A percentile compares a stretch with the other conserved stretches of the same genome.
phyloP scores from a whole-genome alignment of 2,329 filamentous ascomycete species.

The Colletotrichum scovillei region DNA sequence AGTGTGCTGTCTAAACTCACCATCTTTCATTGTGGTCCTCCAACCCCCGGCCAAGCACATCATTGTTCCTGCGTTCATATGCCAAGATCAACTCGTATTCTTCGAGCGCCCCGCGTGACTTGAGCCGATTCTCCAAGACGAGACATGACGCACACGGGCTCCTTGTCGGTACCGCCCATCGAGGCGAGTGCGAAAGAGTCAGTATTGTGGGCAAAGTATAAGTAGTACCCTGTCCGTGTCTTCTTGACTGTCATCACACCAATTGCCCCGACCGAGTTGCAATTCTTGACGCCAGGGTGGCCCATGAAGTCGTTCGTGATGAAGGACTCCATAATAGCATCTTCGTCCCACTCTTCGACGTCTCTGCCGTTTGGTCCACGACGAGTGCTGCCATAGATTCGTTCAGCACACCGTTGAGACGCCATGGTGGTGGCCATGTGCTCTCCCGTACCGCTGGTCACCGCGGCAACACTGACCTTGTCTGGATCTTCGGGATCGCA shows the following conservation, averaged over 20 bases:
- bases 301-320: slow-evolving; percentile 92
- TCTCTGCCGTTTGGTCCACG: slow-evolving; percentile 71
- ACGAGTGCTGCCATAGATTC: slow-evolving; percentile 79
- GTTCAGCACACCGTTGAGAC: slow-evolving; percentile 85
- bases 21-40: neutral
- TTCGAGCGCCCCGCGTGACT: slow-evolving; percentile 67
- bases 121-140: slow-evolving; percentile 68
- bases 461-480: slow-evolving; percentile 78
- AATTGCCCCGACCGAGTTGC: slow-evolving; percentile 86
- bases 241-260: slow-evolving; percentile 93
- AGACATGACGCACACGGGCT: slow-evolving; percentile 89
- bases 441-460: slow-evolving; percentile 95
- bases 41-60: neutral
- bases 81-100: slow-evolving; percentile 47
- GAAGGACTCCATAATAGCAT: slow-evolving; percentile 78
- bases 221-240: slow-evolving; percentile 77
- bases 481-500: slow-evolving; percentile 76
- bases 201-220: slow-evolving; percentile 97
- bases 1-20: neutral
- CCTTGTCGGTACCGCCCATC: slow-evolving; percentile 82
- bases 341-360: slow-evolving; percentile 79
- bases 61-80: neutral
- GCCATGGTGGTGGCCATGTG: slow-evolving; percentile 98
- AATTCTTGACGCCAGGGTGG: slow-evolving; percentile 85
- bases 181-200: slow-evolving; percentile 89